Base-by-base conservation (phyloP, 176 grass and related monocot genomes). In the Oryza meridionalis region DNA sequence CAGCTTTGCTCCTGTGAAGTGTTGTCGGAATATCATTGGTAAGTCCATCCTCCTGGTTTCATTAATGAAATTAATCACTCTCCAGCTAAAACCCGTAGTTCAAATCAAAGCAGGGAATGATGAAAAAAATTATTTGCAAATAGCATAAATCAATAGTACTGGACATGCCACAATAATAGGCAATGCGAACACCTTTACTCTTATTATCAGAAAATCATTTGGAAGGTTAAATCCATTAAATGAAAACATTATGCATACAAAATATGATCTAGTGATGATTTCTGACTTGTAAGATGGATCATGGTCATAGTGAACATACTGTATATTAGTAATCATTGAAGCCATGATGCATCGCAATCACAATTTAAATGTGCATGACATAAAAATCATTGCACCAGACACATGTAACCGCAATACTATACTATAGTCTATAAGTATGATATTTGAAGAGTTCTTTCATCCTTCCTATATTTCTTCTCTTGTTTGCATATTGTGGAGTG, bases 1-100 rank as follows among this genome's bases (percentile, higher is more conserved):
- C 96, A 68, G 91, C 96, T 90, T 96, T 99, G 73, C 96, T 99
- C 92, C 96, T 96, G 70, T 99, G 96, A 72, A 96, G 83, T 79
- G 93, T 96, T 21, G 96, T 99, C 55, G 96, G 96, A 79, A 99
- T 99, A 91, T 99, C 96, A 77, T 90, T 92, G 67, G 85, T 86
- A 77, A 92, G 49, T 73, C 88, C 96, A 87, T 96, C 93, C 76
- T 99, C 96, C 96, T 99, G 37, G 49, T 87, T 58, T 77, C 24
- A 91, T 75, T 33, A 55, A 91, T 27, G 43, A 69, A 84, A 26
- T 69, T 72, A 66, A 76, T 62, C 50, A 67, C 2, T 12, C 33
- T 5, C 12, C 9, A 11, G 21, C 62, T 61, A 76, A 44, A 70
- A 74, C 29, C 29, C 38, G n/a, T 11, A 14, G 1, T 76, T 68